Conservation (phyloP, 495 filamentous ascomycete genomes). For the Penicillium fimorum region DNA sequence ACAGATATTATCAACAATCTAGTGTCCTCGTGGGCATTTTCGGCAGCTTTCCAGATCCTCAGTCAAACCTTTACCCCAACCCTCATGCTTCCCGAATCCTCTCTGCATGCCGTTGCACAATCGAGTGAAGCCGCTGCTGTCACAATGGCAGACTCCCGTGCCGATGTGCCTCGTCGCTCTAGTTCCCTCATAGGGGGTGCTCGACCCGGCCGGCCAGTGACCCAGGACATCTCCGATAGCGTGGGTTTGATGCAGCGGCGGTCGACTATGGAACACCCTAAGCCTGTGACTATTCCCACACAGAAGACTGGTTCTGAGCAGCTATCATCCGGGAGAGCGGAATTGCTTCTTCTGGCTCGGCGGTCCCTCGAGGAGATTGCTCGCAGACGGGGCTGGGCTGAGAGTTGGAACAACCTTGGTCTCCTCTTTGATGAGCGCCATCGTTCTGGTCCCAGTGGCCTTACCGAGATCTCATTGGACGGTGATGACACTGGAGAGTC, state of each 20-base stretch:
- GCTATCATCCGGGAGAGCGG: constrained; percentile 76
- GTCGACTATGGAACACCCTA: constrained; percentile 33
- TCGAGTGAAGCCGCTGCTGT: constrained; percentile 24
- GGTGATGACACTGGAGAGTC: constrained; percentile 22
- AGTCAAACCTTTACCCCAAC: constrained; percentile 70
- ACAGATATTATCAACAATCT: constrained; percentile 71
- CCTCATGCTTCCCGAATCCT: constrained; percentile 63
- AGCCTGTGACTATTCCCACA: constrained; percentile 22
- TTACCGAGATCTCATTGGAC: constrained; percentile 44
- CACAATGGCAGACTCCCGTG: constrained; percentile 41
- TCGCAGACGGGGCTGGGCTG: constrained; percentile 68
- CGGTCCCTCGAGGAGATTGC: constrained; percentile 75
- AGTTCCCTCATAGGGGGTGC: constrained; percentile 40
- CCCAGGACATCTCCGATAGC: constrained; percentile 34
- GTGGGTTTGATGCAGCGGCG: constrained; percentile 22
- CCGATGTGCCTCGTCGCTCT: constrained; percentile 42
- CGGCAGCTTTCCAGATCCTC: constrained; percentile 73
- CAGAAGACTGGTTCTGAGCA: constrained; percentile 72
- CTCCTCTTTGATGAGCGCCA: constrained; percentile 50
- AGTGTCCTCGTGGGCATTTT: constrained; percentile 81
- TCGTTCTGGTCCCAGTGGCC: constrained; percentile 53
- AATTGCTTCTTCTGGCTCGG: constrained; percentile 75
- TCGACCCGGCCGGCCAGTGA: constrained; percentile 31
- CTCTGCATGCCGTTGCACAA: constrained; percentile 37
- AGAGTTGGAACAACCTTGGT: constrained; percentile 68